phyloP scores from a whole-genome alignment of 2,329 filamentous ascomycete genomes.

The Neocucurbitaria cava region DNA sequence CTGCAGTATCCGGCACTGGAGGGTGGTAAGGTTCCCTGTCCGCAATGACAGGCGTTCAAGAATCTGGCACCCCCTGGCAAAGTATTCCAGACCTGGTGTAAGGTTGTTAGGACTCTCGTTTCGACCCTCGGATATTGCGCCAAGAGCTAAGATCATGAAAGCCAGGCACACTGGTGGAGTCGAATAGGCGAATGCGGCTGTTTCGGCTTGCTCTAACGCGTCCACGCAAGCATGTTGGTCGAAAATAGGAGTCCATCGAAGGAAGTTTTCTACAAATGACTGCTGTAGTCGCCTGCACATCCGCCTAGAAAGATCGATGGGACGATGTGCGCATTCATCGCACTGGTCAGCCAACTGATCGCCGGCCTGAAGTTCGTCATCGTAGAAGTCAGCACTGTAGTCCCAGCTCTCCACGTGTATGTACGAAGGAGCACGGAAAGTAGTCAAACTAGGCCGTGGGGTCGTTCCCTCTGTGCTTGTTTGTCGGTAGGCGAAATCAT shows the following conservation, averaged over 20 bases:
- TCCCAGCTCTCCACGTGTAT: slow-evolving; percentile 38
- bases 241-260: slow-evolving; percentile 37
- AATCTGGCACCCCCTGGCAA: slow-evolving; percentile 28
- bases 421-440: slow-evolving; percentile 29
- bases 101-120: slow-evolving; percentile 19
- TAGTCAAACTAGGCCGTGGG: slow-evolving; percentile 30
- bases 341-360: slow-evolving; percentile 33
- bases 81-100: slow-evolving; percentile 33
- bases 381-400: slow-evolving; percentile 37
- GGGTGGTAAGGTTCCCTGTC: slow-evolving; percentile 24
- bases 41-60: slow-evolving; percentile 28
- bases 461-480: slow-evolving; percentile 33
- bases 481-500: slow-evolving; percentile 36
- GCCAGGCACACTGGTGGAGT: slow-evolving; percentile 28
- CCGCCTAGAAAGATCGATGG: slow-evolving; percentile 25
- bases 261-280: slow-evolving; percentile 36
- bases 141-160: slow-evolving; percentile 31
- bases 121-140: slow-evolving; percentile 29
- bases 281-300: slow-evolving; percentile 32
- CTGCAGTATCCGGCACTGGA: slow-evolving; percentile 36
- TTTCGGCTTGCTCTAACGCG: slow-evolving; percentile 24
- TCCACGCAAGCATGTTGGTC: slow-evolving; percentile 27
- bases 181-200: slow-evolving; percentile 11
- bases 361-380: slow-evolving; percentile 33
- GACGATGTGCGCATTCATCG: slow-evolving; percentile 17